Base-by-base conservation (phyloP, 106 monocot species). In the Acorus calamus region DNA sequence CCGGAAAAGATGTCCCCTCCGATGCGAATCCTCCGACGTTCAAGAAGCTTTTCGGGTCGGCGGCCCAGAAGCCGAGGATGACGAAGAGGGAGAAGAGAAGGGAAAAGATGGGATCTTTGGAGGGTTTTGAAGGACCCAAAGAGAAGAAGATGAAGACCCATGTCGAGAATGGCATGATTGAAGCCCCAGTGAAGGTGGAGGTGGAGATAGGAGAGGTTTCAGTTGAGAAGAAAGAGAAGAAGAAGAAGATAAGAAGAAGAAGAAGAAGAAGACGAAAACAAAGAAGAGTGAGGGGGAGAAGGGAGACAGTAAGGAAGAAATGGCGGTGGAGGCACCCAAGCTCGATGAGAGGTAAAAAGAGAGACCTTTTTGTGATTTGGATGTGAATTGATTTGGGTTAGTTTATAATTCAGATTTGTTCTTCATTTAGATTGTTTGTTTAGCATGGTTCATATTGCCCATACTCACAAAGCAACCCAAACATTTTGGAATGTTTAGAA, bases 11-110 rank as follows among this genome's bases (percentile, higher is more conserved):
- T n/a, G 60, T 66, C 2, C 28, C 28, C 28, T 28, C 28, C 28
- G 53, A 46, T 43, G 55, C 51, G 13, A 68, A 79, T 65, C 46
- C 83, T 49, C 52, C 76, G 68, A 74, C 53, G 59, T 53, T 87
- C 60, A 82, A 66, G 66, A 71, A 87, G 64, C 53, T 79, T 43
- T 28, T 85, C 55, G 58, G 51, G 48, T 71, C 75, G 6, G 74
- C 62, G 61, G 59, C 55, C 59, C 73, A 51, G 42, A 66, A 60
- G 2, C 57, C 65, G 10, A 63, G 69, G 49, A 69, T 52, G 48
- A n/a, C 67, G 2, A 82, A 67, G 60, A 83, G 61, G 11, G 50
- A 28, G 0, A 83, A 70, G 67, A 77, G 57, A 52, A 71, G 47
- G 55, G 77, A 73, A 68, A 69, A 61, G 52, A 11, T 2, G 52